Evolutionary conservation across 352 stramenopile genomes (phyloP), one percentile per base, ranked within the genome.

Genomic region (Lagenidium sp.): DNA sequence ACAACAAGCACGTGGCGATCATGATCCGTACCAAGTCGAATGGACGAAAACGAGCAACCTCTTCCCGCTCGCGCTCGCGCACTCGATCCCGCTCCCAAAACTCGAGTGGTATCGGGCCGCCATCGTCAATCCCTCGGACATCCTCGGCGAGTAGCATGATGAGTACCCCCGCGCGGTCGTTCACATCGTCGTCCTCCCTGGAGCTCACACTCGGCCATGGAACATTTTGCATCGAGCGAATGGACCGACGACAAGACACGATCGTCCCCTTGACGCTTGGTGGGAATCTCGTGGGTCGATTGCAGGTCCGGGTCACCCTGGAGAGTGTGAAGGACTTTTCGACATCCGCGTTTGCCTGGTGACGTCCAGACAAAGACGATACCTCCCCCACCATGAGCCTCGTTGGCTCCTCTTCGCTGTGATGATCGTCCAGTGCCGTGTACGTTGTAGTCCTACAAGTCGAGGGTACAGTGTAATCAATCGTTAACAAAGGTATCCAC

Each of bases 1-100:
- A 68, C 19, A 68, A 64, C 40, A 85, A 85, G 58, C 76, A 88
- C 45, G 68, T 88, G 2, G 68, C 70, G 4, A 46, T 88, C 19
- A 44, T 83, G 18, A 25, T 57, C 53, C 24, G 48, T 28, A 34
- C 50, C 52, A 55, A 57, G 47, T 30, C 58, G 28, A 19, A 60
- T 47, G 24, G 35, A 60, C 41, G 64, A 50, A 13, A 54, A 45
- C 58, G 50, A 19, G 41, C 57, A 0, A 29, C 41, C 1, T 56
- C 61, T 2, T 39, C 40, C 15, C 28, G 28, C 10, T 53, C 61
- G 3, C 44, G 47, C 2, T 42, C 47, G 13, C 36, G 42, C 11
- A 38, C 42, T 56, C 36, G 52, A 8, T 44, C 41, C 4, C 41
- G 50, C 36, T 50, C 48, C 8, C n/a, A 37, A 2, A 21, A 22